Percentiles rank a stretch among this genome's conserved stretches.
Conservation (phyloP, 306 rosid species). For the Trichosanthes cucumerina region DNA sequence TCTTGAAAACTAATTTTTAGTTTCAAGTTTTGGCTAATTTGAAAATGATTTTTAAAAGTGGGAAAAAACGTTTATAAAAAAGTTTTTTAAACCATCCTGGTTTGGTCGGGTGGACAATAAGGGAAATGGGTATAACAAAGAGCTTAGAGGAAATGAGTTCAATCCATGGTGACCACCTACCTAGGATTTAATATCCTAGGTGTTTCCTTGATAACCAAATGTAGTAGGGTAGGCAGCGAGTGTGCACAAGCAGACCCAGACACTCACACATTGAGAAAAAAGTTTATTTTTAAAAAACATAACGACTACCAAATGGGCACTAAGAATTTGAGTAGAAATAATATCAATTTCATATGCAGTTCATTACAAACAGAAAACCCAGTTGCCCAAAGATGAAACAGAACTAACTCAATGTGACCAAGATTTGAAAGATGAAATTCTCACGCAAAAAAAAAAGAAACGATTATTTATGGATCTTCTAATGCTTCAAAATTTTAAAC, state of each 20-base stretch:
- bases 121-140: no score
- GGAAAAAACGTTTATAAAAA: background rate
- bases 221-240: no score
- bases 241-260: no score
- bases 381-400: background rate
- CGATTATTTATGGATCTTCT: background rate
- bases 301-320: background rate
- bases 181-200: no score
- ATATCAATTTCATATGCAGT: background rate
- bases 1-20: background rate
- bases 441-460: background rate
- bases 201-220: no score
- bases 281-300: background rate
- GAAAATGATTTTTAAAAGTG: background rate
- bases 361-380: background rate
- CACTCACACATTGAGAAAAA: no score
- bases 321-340: background rate
- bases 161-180: no score
- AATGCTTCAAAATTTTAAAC: conserved; percentile 13
- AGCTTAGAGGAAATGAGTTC: no score
- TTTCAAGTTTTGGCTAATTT: background rate
- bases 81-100: background rate
- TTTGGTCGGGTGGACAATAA: no score
- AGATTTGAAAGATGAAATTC: background rate
- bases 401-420: background rate